Evolutionary conservation across 139 green algal genomes (phyloP), one percentile per base, ranked within the genome.

Genomic region (Chloropicon primus): DNA sequence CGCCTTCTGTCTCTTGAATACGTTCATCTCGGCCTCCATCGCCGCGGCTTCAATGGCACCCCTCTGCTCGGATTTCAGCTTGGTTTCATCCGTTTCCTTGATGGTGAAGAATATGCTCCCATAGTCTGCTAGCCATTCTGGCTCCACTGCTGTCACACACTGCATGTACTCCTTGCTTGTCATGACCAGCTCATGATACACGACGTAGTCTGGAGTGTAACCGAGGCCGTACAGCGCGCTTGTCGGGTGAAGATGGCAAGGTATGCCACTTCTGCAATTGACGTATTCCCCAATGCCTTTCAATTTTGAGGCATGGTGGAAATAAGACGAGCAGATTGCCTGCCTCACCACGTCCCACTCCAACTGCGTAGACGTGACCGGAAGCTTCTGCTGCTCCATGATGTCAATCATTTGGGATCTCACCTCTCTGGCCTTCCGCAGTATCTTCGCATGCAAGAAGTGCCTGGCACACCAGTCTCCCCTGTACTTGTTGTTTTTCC

Each of bases 101-200:
- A 98, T 89, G 77, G 78, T 92, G 84, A 98, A 99, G 87, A 99
- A 99, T 88, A 97, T 97, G 75, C 95, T 95, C 21, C 95, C 95
- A 76, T 97, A 77, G 87, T 99, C 95, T 25, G 95, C 94, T 72
- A 99, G 87, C 95, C 94, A 98, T 81, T 97, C 87, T 0, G 94
- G 93, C 80, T 99, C 95, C 75, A 98, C 94, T 5, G 95, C 95
- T 1, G 91, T 98, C 72, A 98, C 95, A 84, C 93, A 97, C 85
- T 97, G 83, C 93, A 97, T 98, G 89, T 97, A 97, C 85, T 98
- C 95, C 88, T 98, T 98, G 71, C 79, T 92, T n/a, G 94, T 98
- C 80, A 90, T 84, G 22, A 99, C 91, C 75, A 97, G 86, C 88
- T 98, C 94, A 85, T 98, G 94, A 81, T 98, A 98, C 23, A 96